phyloP scores from a whole-genome alignment of 257 asterid genomes.

The Scutellaria baicalensis region DNA sequence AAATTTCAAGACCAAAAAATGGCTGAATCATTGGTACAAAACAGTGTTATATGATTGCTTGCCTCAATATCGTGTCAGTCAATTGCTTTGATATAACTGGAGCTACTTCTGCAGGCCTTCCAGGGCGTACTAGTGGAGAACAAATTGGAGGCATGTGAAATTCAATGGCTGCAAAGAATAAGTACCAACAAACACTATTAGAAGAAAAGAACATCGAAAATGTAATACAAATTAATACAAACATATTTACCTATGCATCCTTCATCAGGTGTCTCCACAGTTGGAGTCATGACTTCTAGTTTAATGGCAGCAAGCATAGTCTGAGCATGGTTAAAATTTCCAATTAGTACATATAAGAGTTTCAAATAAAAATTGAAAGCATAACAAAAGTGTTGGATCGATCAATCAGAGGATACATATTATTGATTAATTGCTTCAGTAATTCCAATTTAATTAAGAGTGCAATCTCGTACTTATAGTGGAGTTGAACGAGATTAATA shows the following conservation, averaged over 20 bases:
- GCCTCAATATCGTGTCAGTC: conserved; percentile 76
- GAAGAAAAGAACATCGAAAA: not conserved
- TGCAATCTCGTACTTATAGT: too few relatives aligned
- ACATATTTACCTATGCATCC: conserved; percentile 71
- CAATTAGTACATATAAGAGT: conserved; percentile 6
- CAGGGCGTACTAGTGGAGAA: conserved; percentile 93
- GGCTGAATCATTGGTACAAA: not conserved
- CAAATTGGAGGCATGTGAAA: conserved; percentile 98
- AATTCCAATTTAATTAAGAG: too few relatives aligned
- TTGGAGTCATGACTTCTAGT: conserved; percentile 92
- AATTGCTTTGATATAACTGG: conserved; percentile 81
- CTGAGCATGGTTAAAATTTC: conserved; percentile 26
- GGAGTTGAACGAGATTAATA: too few relatives aligned
- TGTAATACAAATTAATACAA: not conserved
- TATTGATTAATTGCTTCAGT: too few relatives aligned
- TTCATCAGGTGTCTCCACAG: conserved; percentile 68
- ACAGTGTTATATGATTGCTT: conserved; percentile 22
- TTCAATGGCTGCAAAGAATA: conserved; percentile 60
- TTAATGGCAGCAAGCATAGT: conserved; percentile 95
- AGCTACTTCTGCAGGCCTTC: conserved; percentile 93
- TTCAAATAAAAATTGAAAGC: not conserved
- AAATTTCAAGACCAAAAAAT: not conserved
- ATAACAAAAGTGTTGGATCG: too few relatives aligned
- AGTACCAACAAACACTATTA: not conserved
- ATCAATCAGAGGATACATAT: too few relatives aligned